phyloP scores from a whole-genome alignment of 768 basidiomycete genomes.

The Pisolithus albus region DNA sequence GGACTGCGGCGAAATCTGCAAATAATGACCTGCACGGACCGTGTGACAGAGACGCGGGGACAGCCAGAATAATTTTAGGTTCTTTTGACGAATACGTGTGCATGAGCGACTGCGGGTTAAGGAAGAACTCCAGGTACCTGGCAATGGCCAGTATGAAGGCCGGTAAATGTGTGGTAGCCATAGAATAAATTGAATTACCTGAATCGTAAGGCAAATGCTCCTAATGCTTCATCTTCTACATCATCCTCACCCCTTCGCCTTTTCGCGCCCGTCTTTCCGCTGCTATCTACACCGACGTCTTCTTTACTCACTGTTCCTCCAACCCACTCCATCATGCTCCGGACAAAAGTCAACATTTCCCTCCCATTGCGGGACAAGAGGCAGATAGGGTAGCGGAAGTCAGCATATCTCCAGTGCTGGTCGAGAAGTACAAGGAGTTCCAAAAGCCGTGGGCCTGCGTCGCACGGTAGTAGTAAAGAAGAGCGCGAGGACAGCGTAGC shows the following conservation, averaged over 20 bases:
- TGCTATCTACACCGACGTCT: constrained; percentile 77
- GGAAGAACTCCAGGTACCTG: constrained; percentile 90
- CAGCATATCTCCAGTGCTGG: constrained; percentile 93
- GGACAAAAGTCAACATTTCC: constrained; percentile 89
- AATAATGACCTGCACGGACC: constrained; percentile 87
- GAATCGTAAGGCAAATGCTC: constrained; percentile 84
- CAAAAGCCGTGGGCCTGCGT: constrained; percentile 89
- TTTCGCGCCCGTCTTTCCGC: constrained; percentile 44
- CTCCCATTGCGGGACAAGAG: constrained; percentile 85
- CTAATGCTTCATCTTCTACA: constrained; percentile 75
- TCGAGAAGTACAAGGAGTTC: constrained; percentile 95
- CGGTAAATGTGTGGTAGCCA: not conserved
- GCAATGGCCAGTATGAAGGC: constrained; percentile 2
- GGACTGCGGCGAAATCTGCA: constrained; percentile 73
- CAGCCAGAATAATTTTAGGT: constrained; percentile 90
- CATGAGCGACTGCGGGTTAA: constrained; percentile 71
- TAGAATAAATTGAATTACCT: constrained; percentile 44
- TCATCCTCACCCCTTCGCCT: constrained; percentile 59
- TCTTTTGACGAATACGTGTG: constrained; percentile 79
- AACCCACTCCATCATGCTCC: constrained; percentile 99
- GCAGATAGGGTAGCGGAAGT: constrained; percentile 82
- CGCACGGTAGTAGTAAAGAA: constrained; percentile 86
- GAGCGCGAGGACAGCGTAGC: constrained; percentile 74
- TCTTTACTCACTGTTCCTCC: constrained; percentile 93
- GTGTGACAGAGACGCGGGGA: constrained; percentile 88